These are phyloP conservation scores for Hylodesmum podocarpum DNA, from an alignment of 306 rosid species.

Conservation along the genomic window DNA sequence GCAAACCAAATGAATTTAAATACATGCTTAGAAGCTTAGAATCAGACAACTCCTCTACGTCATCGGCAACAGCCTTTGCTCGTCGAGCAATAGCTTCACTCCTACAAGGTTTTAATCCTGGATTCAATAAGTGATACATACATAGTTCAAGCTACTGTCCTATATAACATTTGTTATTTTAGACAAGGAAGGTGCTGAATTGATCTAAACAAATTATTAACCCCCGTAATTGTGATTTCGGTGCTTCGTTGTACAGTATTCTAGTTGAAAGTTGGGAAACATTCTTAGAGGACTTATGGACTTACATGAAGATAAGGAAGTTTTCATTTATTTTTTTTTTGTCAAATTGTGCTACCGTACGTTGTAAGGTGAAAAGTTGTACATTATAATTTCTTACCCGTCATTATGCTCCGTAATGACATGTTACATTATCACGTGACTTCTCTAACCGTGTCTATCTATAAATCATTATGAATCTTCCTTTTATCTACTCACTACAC, in stretches of 20 bases:
- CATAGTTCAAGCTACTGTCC: no score
- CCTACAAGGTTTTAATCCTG: no score
- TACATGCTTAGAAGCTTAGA: no score
- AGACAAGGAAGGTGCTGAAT: background rate
- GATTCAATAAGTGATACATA: no score
- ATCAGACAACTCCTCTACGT: no score
- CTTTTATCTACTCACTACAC: no score
- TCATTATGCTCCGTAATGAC: slow-evolving; percentile 1
- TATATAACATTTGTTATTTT: background rate
- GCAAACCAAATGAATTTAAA: no score
- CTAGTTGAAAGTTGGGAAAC: slow-evolving; percentile 76
- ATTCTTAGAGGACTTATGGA: slow-evolving; percentile 86
- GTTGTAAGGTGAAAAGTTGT: slow-evolving; percentile 73
- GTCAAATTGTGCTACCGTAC: slow-evolving; percentile 81
- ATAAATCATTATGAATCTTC: no score
- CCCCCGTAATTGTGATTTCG: background rate
- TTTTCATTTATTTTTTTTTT: slow-evolving; percentile 68
- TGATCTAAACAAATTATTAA: background rate
- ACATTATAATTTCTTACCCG: background rate
- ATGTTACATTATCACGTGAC: background rate
- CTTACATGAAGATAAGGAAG: slow-evolving; percentile 61
- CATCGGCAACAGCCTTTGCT: no score
- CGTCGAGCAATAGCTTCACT: no score
- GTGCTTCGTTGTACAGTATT: slow-evolving; percentile 51
- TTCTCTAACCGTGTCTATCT: background rate